Conservation (phyloP, 352 stramenopile genomes). For the Globisporangium camurandrum region DNA sequence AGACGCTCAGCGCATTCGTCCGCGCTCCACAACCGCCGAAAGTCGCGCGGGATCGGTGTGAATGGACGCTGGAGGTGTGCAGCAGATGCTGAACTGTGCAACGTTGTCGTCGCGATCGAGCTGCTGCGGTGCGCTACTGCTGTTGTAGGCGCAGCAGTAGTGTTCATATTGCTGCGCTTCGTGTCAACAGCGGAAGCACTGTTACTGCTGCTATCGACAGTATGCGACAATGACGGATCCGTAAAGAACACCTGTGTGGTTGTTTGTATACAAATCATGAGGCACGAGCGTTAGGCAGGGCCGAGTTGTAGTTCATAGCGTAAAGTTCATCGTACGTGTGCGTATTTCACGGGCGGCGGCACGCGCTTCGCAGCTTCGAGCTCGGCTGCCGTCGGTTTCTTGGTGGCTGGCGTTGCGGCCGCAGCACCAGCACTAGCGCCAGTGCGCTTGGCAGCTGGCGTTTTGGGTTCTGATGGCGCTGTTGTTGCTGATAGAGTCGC, state of each 20-base stretch:
- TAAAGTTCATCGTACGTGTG: conserved; percentile 22
- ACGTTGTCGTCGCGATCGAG: neutral
- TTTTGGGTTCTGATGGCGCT: conserved; percentile 21
- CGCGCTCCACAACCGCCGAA: conserved; percentile 55
- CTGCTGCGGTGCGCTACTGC: neutral
- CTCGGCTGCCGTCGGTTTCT: conserved; percentile 32
- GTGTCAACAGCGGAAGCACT: no score
- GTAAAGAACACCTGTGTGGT: neutral
- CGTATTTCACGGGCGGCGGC: conserved; percentile 26
- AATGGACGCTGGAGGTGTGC: conserved; percentile 6
- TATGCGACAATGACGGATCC: no score
- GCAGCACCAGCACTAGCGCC: no score
- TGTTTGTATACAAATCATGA: neutral
- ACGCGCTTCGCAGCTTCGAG: conserved; percentile 35
- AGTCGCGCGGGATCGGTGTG: conserved; percentile 44
- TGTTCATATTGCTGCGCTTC: no score
- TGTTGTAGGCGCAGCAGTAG: no score
- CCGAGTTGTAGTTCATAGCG: neutral
- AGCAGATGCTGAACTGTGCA: no score
- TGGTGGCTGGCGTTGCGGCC: conserved; percentile 12
- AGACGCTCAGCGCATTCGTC: conserved; percentile 42
- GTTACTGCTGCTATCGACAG: no score
- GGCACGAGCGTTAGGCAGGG: neutral
- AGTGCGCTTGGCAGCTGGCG: conserved; percentile 22
- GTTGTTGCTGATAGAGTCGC: conserved; percentile 8